These are phyloP conservation scores for Cucurbita maxima DNA, from an alignment of 306 rosid species.

Conservation along the genomic window DNA sequence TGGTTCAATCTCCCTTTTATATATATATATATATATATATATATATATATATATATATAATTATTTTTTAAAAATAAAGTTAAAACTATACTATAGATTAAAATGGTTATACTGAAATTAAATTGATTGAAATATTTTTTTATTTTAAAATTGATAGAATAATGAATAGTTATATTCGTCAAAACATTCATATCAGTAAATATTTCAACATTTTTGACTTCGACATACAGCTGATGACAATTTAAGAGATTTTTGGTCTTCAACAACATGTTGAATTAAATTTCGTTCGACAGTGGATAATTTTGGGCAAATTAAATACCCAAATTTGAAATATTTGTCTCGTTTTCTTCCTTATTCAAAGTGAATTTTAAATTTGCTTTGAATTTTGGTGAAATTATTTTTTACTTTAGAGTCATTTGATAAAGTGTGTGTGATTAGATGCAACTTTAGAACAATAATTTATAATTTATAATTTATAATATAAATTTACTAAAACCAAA, in stretches of 20 bases:
- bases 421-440: background rate
- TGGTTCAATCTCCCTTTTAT: no score
- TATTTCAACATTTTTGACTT: background rate
- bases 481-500: no score
- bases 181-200: background rate
- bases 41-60: no score
- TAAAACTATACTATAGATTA: background rate
- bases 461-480: no score
- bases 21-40: no score
- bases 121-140: background rate
- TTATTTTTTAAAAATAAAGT: no score
- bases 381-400: background rate
- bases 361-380: background rate
- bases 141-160: background rate
- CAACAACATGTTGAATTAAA: background rate
- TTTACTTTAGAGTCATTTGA: background rate
- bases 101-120: background rate
- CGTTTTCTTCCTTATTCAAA: background rate
- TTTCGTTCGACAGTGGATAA: background rate
- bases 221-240: background rate
- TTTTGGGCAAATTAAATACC: background rate
- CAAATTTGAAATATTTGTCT: background rate
- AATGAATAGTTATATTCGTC: background rate
- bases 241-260: background rate
- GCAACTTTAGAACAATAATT: background rate